Conservation (phyloP, 352 stramenopile genomes). For the Globisporangium barbulae region DNA sequence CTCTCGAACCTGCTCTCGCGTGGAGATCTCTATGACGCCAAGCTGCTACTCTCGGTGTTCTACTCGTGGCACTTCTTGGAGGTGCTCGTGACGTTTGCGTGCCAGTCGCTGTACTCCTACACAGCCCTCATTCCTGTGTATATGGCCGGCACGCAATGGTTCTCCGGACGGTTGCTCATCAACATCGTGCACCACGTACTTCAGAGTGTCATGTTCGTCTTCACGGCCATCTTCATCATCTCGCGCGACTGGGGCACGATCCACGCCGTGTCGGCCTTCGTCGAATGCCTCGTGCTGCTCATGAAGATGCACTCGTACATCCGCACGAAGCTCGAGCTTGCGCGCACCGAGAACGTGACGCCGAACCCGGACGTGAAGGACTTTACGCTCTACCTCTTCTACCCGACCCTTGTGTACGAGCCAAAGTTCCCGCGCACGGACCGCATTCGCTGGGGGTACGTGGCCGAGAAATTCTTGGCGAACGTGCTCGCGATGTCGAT, state of each 20-base stretch:
- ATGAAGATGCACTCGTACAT: constrained; percentile 88
- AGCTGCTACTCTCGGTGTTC: constrained; percentile 64
- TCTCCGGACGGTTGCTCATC: constrained; percentile 41
- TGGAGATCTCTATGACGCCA: constrained; percentile 48
- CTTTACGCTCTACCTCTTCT: constrained; percentile 69
- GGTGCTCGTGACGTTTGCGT: constrained; percentile 62
- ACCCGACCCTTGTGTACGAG: constrained; percentile 94
- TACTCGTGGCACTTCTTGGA: constrained; percentile 71
- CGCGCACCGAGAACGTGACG: constrained; percentile 25
- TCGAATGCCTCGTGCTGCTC: constrained; percentile 70
- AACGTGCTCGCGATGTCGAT: constrained; percentile 77
- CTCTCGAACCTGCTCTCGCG: constrained; percentile 49
- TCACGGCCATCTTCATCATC: constrained; percentile 62
- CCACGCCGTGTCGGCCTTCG: constrained; percentile 68
- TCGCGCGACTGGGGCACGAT: constrained; percentile 74
- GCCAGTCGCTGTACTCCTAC: constrained; percentile 68
- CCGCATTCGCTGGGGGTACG: constrained; percentile 80
- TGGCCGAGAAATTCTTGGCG: constrained; percentile 76
- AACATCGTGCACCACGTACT: constrained; percentile 72
- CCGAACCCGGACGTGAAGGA: constrained; percentile 42
- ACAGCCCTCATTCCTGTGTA: constrained; percentile 69
- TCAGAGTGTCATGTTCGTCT: constrained; percentile 70
- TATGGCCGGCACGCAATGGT: constrained; percentile 42
- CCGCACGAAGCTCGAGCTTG: constrained; percentile 64
- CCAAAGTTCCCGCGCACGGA: constrained; percentile 87